These are phyloP conservation scores for Dalechampia spathulata DNA, from an alignment of 441 rosid genomes.

Conservation along the genomic window DNA sequence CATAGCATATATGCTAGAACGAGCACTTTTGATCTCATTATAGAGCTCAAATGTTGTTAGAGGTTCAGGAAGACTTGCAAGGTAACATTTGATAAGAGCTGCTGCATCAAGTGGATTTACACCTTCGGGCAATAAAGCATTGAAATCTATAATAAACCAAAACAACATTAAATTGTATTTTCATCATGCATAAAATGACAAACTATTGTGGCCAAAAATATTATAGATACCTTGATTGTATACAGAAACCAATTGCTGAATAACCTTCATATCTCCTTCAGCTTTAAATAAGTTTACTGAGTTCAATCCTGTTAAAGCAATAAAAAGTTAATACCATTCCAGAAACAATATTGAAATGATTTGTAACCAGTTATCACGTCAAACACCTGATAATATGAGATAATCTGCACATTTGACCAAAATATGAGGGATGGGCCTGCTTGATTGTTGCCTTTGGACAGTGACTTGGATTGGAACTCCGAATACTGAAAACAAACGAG, in stretches of 20 bases:
- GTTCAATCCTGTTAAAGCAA: conserved; percentile 45
- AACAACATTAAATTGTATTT: conserved; percentile 9
- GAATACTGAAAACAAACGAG: conserved; percentile 42
- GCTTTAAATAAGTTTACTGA: conserved; percentile 59
- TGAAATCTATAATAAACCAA: conserved; percentile 40
- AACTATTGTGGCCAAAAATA: conserved; percentile 2
- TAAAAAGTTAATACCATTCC: conserved; percentile 5
- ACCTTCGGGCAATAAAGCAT: conserved; percentile 66
- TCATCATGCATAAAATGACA: neutral
- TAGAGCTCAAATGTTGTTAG: conserved; percentile 77
- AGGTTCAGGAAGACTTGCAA: conserved; percentile 90
- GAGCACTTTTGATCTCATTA: conserved; percentile 60
- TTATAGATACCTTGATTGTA: conserved; percentile 63
- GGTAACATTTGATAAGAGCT: conserved; percentile 67
- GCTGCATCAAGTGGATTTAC: conserved; percentile 67
- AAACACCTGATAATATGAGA: conserved; percentile 71
- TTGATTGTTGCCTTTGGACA: conserved; percentile 64
- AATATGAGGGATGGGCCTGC: conserved; percentile 60
- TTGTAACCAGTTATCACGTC: conserved; percentile 2
- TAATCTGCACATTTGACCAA: conserved; percentile 70
- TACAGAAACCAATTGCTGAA: conserved; percentile 63
- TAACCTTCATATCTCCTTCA: conserved; percentile 67
- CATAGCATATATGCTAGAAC: conserved; percentile 51
- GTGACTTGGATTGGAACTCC: conserved; percentile 76
- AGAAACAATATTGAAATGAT: neutral